A percentile compares a stretch with the other conserved stretches of the same genome.
Evolutionary conservation across 495 filamentous ascomycete genomes (phyloP).

Genomic region (Lasiosphaeris hirsuta): DNA sequence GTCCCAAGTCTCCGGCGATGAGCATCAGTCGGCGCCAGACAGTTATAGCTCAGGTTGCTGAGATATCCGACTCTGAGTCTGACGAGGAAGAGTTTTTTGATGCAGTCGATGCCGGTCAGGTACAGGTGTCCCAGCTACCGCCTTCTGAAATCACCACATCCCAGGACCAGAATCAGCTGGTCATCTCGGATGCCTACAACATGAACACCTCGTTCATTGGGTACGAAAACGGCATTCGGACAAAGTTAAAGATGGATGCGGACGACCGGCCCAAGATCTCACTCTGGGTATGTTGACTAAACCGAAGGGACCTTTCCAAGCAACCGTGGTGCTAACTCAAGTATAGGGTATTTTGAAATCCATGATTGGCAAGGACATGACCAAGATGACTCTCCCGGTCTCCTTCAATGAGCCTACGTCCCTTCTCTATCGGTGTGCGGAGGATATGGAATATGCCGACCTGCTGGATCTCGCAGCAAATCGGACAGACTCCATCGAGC

Average conservation of each 20-base stretch:
- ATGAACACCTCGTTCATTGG: slow-evolving; percentile 78
- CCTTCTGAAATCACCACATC: slow-evolving; percentile 45
- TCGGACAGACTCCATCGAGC: slow-evolving; percentile 79
- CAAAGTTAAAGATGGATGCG: slow-evolving; percentile 79
- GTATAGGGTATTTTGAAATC: slow-evolving; percentile 91
- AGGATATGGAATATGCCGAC: slow-evolving; percentile 97
- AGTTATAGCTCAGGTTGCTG: slow-evolving; percentile 56
- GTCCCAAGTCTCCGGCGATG: slow-evolving; percentile 44
- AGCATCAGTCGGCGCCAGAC: slow-evolving; percentile 52
- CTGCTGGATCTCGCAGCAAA: slow-evolving; percentile 87
- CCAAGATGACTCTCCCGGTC: slow-evolving; percentile 96
- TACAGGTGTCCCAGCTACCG: slow-evolving; percentile 64
- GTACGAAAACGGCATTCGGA: slow-evolving; percentile 82
- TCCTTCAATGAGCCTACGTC: slow-evolving; percentile 99
- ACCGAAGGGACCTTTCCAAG: neutral
- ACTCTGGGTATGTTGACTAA: slow-evolving; percentile 71
- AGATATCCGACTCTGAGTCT: slow-evolving; percentile 72
- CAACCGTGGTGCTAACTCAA: neutral
- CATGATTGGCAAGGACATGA: slow-evolving; percentile 99
- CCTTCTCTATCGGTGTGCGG: slow-evolving; percentile 88
- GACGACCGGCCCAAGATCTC: slow-evolving; percentile 93
- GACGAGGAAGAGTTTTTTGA: slow-evolving; percentile 97
- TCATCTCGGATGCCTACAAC: slow-evolving; percentile 48
- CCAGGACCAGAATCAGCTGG: slow-evolving; percentile 37
- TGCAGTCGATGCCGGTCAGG: slow-evolving; percentile 88